Evolutionary conservation across 1,139 yeast species (phyloP).

Genomic region (Saccharomycopsis hybrid): DNA sequence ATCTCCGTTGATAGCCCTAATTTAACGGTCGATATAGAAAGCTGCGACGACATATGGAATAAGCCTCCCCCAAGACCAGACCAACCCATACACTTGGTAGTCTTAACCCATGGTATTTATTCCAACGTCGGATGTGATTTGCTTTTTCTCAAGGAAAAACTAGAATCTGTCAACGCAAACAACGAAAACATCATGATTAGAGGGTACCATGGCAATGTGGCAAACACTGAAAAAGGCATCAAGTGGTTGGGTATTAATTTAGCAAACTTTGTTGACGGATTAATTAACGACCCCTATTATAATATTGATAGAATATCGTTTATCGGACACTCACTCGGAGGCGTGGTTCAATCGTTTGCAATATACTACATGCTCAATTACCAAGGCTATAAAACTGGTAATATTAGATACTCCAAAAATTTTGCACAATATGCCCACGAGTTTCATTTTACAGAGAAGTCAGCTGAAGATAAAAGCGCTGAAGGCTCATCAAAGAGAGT

Average conservation of each 20-base stretch:
- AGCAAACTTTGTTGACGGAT: conserved; percentile 67
- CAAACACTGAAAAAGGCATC: conserved; percentile 87
- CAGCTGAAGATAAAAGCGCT: too few species aligned
- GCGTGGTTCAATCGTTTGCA: conserved; percentile 84
- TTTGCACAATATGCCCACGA: background rate
- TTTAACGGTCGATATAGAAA: conserved; percentile 42
- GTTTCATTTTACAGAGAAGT: too few species aligned
- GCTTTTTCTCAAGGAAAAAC: conserved; percentile 76
- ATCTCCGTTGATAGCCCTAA: background rate
- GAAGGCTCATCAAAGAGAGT: conserved; percentile 23
- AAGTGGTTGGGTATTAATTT: conserved; percentile 78
- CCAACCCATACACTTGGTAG: conserved; percentile 62
- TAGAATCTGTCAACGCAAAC: conserved; percentile 47
- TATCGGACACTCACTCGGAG: conserved; percentile 90
- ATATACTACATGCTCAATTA: conserved; percentile 49
- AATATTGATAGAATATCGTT: conserved; percentile 65
- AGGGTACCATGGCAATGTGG: conserved; percentile 78
- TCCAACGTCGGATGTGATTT: conserved; percentile 86
- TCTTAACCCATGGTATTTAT: conserved; percentile 86
- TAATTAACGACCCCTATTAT: conserved; percentile 33
- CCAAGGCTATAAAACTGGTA: conserved; percentile 15
- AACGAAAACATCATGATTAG: conserved; percentile 63
- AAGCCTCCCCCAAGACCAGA: conserved; percentile 41
- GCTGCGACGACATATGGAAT: conserved; percentile 73
- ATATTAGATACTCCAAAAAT: conserved; percentile 6